Conservation (phyloP, 495 filamentous ascomycete genomes). For the Penicillium desertorum region DNA sequence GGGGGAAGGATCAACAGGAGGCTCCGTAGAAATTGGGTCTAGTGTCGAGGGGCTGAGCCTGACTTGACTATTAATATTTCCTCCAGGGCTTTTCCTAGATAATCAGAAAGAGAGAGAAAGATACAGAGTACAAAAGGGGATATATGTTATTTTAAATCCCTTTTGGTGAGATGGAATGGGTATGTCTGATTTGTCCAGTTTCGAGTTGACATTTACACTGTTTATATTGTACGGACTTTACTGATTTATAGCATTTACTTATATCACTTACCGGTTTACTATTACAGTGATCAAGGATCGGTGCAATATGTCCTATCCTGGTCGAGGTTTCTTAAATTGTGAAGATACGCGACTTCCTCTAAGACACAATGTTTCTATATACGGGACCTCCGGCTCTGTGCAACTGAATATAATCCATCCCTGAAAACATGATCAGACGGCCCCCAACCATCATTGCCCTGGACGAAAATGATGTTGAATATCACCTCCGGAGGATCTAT, state of each 20-base stretch:
- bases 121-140: background rate
- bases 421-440: conserved; percentile 53
- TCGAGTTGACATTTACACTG: background rate
- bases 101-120: background rate
- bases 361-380: conserved; percentile 9
- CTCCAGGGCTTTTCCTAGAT: background rate
- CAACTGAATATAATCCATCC: conserved; percentile 3
- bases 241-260: no score
- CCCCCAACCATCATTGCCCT: conserved; percentile 53
- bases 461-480: conserved; percentile 51
- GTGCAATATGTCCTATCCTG: background rate
- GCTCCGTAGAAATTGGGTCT: conserved; percentile 27
- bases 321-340: conserved; percentile 3
- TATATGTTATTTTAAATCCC: background rate
- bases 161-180: background rate
- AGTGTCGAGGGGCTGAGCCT: conserved; percentile 28
- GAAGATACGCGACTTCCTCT: background rate
- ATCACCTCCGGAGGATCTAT: conserved; percentile 26
- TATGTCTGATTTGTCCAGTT: conserved; percentile 8
- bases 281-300: background rate
- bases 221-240: no score
- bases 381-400: conserved; percentile 4
- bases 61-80: conserved; percentile 15
- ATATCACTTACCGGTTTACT: no score
- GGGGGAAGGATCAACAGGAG: conserved; percentile 31